Base-by-base conservation (phyloP, 805 yeast species). In the Ogataea nonfermentans region DNA sequence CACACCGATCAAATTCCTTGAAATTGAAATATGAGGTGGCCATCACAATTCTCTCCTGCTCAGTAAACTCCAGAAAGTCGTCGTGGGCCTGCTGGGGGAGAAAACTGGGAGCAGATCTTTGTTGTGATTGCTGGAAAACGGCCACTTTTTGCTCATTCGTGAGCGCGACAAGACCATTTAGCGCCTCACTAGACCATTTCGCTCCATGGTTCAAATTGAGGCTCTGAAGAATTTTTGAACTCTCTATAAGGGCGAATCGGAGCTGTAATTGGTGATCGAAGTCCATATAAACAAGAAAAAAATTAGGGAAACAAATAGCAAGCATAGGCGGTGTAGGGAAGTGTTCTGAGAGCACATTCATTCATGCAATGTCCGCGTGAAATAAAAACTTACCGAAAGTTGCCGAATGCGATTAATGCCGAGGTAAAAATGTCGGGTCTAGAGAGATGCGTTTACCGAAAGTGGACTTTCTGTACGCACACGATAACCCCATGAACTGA, bases 151-250 rank as follows among this genome's bases (percentile, higher is more conserved):
- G 40, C 4, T 55, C 57, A 15, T 48, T 46, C 3, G 49, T 10
- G n/a, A 51, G 35, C 9, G 48, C 28, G 6, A 38, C 46, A 46
- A 84, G 62, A 0, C 91, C 95, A 51, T 71, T 73, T 14, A 84
- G 65, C 1, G 95, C 95, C 53, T 88, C 96, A 2, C 87, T 80
- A 1, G 80, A 71, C 95, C 95, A 89, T 65, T 86, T 86, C 3
- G 95, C 78, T 0, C 89, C 80, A 36, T 78, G 79, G 52, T 72
- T 71, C 9, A 88, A 67, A 43, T 84, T 78, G 44, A 86, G 65
- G 24, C 75, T 73, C 1, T 77, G 59, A 13, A 87, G 65, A 4
- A 67, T 65, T 17, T 48, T 46, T 4, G 70, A 63, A 2, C 84
- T 72, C 28, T 56, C 59, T 15, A 71, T 55, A 20, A 75, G 52